These are phyloP conservation scores for Astragalus membranaceus DNA, from an alignment of 306 rosid species.

Conservation along the genomic window DNA sequence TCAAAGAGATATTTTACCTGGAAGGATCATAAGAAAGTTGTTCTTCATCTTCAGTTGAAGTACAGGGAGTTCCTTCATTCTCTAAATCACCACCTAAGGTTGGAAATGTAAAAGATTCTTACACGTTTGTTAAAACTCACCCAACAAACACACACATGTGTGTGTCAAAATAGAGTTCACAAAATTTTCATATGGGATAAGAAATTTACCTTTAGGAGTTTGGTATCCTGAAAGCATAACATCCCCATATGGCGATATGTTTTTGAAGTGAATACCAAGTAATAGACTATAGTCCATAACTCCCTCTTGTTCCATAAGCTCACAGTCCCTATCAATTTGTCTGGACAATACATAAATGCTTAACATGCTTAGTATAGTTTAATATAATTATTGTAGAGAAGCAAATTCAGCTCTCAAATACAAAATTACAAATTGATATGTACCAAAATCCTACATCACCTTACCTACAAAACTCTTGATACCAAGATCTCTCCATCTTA, in stretches of 20 bases:
- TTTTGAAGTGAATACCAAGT: conserved; percentile 81
- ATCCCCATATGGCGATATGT: conserved; percentile 58
- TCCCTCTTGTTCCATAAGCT: conserved; percentile 85
- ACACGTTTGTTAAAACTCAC: neutral
- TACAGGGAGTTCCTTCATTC: conserved; percentile 38
- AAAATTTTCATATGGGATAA: neutral
- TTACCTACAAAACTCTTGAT: conserved; percentile 83
- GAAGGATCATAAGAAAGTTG: conserved; percentile 62
- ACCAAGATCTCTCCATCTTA: conserved; percentile 56
- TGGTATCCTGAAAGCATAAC: conserved; percentile 44
- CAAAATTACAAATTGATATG: neutral
- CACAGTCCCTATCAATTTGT: conserved; percentile 85
- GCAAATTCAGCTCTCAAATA: neutral
- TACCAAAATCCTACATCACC: conserved; percentile 32
- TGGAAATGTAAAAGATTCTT: neutral
- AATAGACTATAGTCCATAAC: conserved; percentile 90
- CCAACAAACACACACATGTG: neutral
- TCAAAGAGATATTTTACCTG: conserved; percentile 41
- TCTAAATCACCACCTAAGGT: conserved; percentile 44
- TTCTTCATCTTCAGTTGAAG: conserved; percentile 49
- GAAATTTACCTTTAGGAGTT: conserved; percentile 43
- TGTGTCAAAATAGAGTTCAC: neutral
- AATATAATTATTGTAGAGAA: no score
- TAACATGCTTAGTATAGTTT: conserved; percentile 5
- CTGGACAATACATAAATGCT: conserved; percentile 28